phyloP scores from a whole-genome alignment of 2,329 filamentous ascomycete genomes.

The Fusarium siculi region DNA sequence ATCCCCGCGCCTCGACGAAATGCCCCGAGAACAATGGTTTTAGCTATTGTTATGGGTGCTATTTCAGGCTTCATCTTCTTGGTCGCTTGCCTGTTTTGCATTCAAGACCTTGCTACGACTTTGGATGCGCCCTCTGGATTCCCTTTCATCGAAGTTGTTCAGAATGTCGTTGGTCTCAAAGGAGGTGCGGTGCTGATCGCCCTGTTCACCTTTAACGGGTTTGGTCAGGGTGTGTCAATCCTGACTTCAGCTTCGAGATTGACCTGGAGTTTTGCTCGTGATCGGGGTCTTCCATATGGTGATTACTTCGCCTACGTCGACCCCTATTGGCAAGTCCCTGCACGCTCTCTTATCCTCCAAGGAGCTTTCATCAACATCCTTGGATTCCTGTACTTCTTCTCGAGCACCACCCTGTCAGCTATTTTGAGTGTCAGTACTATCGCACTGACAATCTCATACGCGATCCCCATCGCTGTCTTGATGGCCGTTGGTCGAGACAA shows the following conservation, averaged over 20 bases:
- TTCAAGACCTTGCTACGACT: constrained; percentile 56
- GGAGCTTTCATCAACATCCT: constrained; percentile 54
- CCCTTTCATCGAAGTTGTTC: constrained; percentile 61
- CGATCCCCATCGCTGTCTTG: constrained; percentile 59
- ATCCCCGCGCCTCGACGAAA: constrained; percentile 62
- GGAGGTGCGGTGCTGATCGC: constrained; percentile 57
- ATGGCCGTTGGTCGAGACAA: constrained; percentile 62
- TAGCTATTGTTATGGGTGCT: constrained; percentile 60
- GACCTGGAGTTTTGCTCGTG: constrained; percentile 64
- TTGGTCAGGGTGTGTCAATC: constrained; percentile 63
- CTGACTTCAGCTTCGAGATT: constrained; percentile 63
- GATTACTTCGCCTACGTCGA: constrained; percentile 57
- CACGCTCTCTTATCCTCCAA: constrained; percentile 62
- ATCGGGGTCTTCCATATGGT: constrained; percentile 58
- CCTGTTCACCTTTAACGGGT: constrained; percentile 65
- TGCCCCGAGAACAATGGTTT: constrained; percentile 61
- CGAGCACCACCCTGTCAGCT: constrained; percentile 62
- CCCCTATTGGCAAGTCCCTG: constrained; percentile 62
- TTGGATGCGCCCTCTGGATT: constrained; percentile 53
- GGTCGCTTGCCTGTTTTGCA: constrained; percentile 61
- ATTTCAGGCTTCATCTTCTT: constrained; percentile 61
- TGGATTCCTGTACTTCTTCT: constrained; percentile 65
- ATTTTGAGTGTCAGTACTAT: constrained; percentile 67
- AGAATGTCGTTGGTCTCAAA: constrained; percentile 47
- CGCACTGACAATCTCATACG: constrained; percentile 62